phyloP scores from a whole-genome alignment of 805 yeast genomes.

The Middelhovenomyces tepae region DNA sequence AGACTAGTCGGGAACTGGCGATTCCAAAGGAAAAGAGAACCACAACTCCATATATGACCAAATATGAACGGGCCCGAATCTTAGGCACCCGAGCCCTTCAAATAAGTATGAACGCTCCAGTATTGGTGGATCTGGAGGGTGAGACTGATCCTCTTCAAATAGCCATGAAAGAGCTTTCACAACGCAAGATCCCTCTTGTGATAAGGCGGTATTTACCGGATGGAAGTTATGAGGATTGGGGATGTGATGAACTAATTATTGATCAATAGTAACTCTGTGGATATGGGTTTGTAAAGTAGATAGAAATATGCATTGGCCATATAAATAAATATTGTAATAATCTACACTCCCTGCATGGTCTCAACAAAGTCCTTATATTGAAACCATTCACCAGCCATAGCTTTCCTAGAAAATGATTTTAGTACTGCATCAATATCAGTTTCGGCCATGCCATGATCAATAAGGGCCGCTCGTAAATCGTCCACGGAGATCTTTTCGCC shows the following conservation, averaged over 20 bases:
- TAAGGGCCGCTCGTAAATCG: conserved; percentile 41
- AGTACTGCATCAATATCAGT: conserved; percentile 44
- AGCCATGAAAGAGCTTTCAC: conserved; percentile 93
- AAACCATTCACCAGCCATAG: conserved; percentile 49
- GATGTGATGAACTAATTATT: conserved; percentile 92
- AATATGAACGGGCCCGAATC: conserved; percentile 95
- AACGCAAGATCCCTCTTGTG: conserved; percentile 89
- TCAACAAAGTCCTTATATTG: conserved; percentile 52
- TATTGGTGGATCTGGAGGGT: conserved; percentile 94
- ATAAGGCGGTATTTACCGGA: conserved; percentile 95
- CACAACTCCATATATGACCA: conserved; percentile 98
- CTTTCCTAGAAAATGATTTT: conserved; percentile 42
- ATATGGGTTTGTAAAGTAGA: background rate
- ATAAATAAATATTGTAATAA: too few species aligned
- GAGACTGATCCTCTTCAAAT: conserved; percentile 98
- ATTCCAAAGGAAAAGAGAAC: conserved; percentile 82
- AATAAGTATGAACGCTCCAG: conserved; percentile 97
- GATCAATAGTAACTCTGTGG: conserved; percentile 41
- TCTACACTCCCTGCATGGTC: conserved; percentile 15
- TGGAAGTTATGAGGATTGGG: conserved; percentile 97
- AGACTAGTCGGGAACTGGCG: conserved; percentile 70
- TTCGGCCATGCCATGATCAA: conserved; percentile 35
- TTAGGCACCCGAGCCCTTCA: conserved; percentile 96
- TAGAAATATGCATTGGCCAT: too few species aligned
- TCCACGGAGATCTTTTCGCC: conserved; percentile 39